Evolutionary conservation across 2,329 filamentous ascomycete species (phyloP).

Genomic region (Pyrenophora graminea): DNA sequence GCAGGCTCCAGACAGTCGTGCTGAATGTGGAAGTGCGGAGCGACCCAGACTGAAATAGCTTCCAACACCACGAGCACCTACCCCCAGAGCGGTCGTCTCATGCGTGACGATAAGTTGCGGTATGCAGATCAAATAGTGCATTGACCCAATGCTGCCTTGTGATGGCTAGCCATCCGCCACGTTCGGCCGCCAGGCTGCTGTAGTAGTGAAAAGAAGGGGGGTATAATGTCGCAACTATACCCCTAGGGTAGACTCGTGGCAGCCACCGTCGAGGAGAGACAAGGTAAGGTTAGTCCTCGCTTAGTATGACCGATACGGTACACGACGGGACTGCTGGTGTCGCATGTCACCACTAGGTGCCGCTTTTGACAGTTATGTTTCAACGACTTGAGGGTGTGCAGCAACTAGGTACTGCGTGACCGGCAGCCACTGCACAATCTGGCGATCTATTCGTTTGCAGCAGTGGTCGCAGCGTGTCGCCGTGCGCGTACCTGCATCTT

Average conservation of each 20-base stretch:
- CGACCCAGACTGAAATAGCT: conserved; percentile 12
- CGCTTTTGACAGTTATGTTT: conserved; percentile 7
- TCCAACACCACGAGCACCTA: conserved; percentile 13
- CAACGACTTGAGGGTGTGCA: not conserved
- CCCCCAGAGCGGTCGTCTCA: conserved; percentile 27
- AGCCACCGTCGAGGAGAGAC: conserved; percentile 7
- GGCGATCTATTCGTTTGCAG: not conserved
- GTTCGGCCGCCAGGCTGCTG: conserved; percentile 3
- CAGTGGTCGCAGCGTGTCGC: not conserved
- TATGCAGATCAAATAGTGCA: conserved; percentile 14
- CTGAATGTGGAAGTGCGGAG: conserved; percentile 21
- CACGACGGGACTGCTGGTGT: conserved; percentile 14
- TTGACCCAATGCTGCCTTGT: conserved; percentile 13
- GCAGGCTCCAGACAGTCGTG: conserved; percentile 21
- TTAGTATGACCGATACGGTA: conserved; percentile 9
- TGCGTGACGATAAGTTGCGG: conserved; percentile 31
- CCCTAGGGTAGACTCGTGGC: conserved; percentile 15
- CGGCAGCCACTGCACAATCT: not conserved
- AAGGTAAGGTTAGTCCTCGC: conserved; percentile 17
- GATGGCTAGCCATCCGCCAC: conserved; percentile 14
- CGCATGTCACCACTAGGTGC: conserved; percentile 24
- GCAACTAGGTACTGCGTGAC: not conserved
- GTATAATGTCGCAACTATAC: conserved; percentile 27
- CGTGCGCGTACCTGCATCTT: conserved; percentile 6
- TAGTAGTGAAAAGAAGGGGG: conserved; percentile 17